Evolutionary conservation across 345 rosid genomes (phyloP).

Genomic region (Anacardium occidentale): DNA sequence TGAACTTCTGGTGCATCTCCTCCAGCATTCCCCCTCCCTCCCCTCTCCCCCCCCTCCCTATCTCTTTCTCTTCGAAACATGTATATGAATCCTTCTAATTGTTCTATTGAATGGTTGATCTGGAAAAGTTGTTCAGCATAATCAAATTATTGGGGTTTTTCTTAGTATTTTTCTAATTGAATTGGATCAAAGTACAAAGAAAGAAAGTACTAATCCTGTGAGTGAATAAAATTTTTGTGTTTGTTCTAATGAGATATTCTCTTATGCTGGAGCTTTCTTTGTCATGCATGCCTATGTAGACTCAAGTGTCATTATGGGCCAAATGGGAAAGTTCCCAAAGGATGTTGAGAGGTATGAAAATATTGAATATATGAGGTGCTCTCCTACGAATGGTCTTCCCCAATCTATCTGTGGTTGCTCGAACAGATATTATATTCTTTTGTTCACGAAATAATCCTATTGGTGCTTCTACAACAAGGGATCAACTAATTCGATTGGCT

Average conservation of each 20-base stretch:
- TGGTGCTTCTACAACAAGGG: slow-evolving; percentile 91
- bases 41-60: too few relatives aligned
- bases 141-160: too few relatives aligned
- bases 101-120: too few relatives aligned
- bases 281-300: slow-evolving; percentile 85
- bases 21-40: not conserved
- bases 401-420: slow-evolving; percentile 62
- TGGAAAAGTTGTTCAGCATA: too few relatives aligned
- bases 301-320: slow-evolving; percentile 95
- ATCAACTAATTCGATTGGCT: slow-evolving; percentile 70
- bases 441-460: slow-evolving; percentile 98
- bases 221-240: slow-evolving; percentile 8
- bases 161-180: not conserved
- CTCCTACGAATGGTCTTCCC: slow-evolving; percentile 95
- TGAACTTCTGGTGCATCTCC: not conserved
- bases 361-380: slow-evolving; percentile 90
- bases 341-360: slow-evolving; percentile 64
- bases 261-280: not conserved
- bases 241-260: not conserved
- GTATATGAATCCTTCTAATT: too few relatives aligned
- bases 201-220: not conserved
- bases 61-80: too few relatives aligned
- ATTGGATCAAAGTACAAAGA: not conserved
- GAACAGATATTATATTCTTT: slow-evolving; percentile 87
- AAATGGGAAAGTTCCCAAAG: slow-evolving; percentile 68